These are phyloP conservation scores for Leishmania turanica DNA, from an alignment of 208 protist genomes.

Conservation along the genomic window DNA sequence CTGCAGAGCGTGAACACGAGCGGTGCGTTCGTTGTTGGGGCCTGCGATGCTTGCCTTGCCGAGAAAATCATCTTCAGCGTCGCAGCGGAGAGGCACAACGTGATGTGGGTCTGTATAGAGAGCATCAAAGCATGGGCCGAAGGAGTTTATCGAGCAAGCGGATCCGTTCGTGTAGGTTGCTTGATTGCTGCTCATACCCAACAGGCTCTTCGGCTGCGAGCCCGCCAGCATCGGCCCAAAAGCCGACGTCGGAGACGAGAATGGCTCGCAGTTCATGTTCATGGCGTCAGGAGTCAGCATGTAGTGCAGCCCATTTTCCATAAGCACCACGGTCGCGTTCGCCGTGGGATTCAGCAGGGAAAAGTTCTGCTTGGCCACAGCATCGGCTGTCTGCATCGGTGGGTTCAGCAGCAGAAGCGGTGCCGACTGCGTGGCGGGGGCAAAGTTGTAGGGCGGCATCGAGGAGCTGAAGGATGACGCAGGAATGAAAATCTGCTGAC, in stretches of 20 bases:
- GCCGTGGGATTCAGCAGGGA: conserved; percentile 23
- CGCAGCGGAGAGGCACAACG: neutral
- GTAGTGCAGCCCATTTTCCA: conserved; percentile 43
- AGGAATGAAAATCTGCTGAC: conserved; percentile 49
- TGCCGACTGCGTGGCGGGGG: conserved; percentile 14
- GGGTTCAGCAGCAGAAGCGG: neutral
- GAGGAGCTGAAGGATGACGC: conserved; percentile 26
- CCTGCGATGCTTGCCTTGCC: conserved; percentile 7
- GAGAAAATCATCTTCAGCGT: conserved; percentile 8
- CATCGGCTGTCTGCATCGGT: neutral
- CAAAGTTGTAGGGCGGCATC: neutral
- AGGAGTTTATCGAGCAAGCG: neutral
- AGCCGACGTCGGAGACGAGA: neutral
- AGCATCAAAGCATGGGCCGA: neutral
- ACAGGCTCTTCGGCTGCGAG: conserved; percentile 12
- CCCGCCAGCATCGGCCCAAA: neutral
- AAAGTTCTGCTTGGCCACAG: neutral
- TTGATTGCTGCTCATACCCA: conserved; percentile 5
- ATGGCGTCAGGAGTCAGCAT: conserved; percentile 39
- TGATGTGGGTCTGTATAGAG: neutral
- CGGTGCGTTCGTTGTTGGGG: neutral
- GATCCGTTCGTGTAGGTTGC: neutral
- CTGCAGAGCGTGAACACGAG: conserved; percentile 24
- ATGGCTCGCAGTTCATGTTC: conserved; percentile 24
- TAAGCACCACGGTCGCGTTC: conserved; percentile 27